These are phyloP conservation scores for Amanita inopinata DNA, from an alignment of 768 basidiomycete species.

Conservation along the genomic window DNA sequence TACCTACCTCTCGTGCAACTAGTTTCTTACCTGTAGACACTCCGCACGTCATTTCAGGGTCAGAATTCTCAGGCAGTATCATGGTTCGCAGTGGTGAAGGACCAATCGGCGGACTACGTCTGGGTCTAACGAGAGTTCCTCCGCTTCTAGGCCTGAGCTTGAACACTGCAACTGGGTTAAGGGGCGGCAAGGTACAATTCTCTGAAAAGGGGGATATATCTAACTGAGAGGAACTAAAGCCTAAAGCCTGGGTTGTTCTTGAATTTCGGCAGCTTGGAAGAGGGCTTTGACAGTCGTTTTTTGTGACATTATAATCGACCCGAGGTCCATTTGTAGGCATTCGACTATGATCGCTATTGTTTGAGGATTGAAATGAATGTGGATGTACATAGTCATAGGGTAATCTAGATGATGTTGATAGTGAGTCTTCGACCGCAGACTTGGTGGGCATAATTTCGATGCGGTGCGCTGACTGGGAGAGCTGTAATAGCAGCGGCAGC, in stretches of 20 bases:
- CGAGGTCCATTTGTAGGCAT: neutral
- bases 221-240: neutral
- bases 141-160: constrained; percentile 5
- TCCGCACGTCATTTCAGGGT: constrained; percentile 10
- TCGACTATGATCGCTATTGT: neutral
- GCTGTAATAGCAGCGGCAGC: no score
- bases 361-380: no score
- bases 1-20: no score
- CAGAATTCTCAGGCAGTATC: constrained; percentile 27
- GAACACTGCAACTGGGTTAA: constrained; percentile 5
- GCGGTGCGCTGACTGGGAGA: no score
- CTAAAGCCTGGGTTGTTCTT: neutral
- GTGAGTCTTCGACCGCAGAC: no score
- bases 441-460: no score
- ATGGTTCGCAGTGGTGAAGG: constrained; percentile 39
- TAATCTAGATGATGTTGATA: no score
- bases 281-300: constrained; percentile 1
- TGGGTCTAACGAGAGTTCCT: constrained; percentile 11
- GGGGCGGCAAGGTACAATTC: neutral
- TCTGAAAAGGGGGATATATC: neutral
- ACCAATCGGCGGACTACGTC: constrained; percentile 29
- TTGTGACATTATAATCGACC: neutral
- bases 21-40: no score
- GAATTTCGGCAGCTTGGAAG: neutral
- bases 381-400: no score